A percentile compares a stretch with the other conserved stretches of the same genome.
Evolutionary conservation across 2,329 filamentous ascomycete species (phyloP).

Genomic region (Phyllosticta ampelicida): DNA sequence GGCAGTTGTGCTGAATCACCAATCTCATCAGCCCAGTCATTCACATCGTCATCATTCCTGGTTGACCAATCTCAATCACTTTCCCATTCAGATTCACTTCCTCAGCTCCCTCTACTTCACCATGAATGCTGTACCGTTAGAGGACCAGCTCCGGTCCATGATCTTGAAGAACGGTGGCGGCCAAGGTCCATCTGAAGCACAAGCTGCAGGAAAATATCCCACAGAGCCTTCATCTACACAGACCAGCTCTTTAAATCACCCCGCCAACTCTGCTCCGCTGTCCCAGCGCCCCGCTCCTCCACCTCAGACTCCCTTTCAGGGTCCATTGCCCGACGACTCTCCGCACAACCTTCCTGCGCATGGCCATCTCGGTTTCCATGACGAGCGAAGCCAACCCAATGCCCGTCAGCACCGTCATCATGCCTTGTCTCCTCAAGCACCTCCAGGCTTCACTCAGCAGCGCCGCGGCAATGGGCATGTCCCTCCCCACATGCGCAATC

Average conservation of each 20-base stretch:
- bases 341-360: neutral
- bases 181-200: neutral
- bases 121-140: slow-evolving; percentile 28
- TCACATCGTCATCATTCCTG: neutral
- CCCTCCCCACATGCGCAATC: slow-evolving; percentile 4
- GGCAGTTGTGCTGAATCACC: neutral
- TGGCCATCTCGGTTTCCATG: neutral
- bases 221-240: neutral
- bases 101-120: neutral
- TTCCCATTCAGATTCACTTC: neutral
- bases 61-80: neutral
- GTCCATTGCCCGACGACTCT: neutral
- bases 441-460: neutral
- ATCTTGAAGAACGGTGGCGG: slow-evolving; percentile 42
- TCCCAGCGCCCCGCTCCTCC: neutral
- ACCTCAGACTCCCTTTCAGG: neutral
- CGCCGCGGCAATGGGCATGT: slow-evolving; percentile 2
- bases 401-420: neutral
- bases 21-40: neutral
- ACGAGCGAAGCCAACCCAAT: neutral
- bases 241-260: neutral
- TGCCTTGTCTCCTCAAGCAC: slow-evolving; percentile 1
- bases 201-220: neutral
- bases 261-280: neutral
- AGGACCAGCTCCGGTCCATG: slow-evolving; percentile 49